Evolutionary conservation across 331 rosid genomes (phyloP).

Genomic region (Quercus lobata): DNA sequence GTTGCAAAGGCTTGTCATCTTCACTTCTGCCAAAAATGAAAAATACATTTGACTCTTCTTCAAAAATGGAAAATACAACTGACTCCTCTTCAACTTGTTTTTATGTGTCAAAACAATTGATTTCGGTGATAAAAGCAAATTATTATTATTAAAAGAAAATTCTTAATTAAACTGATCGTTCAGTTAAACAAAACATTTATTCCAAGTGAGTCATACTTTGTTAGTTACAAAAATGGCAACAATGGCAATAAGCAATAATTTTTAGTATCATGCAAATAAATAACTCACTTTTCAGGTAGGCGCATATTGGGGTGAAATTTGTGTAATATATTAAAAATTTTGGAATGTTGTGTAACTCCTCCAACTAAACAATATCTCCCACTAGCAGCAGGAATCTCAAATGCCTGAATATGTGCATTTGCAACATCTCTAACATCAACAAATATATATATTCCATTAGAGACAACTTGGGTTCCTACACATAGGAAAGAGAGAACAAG

Average conservation of each 20-base stretch:
- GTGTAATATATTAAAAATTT: neutral
- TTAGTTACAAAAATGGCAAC: no score
- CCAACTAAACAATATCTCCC: conserved; percentile 39
- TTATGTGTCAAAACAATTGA: neutral
- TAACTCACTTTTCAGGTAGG: neutral
- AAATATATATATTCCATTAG: conserved; percentile 19
- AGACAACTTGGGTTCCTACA: conserved; percentile 27
- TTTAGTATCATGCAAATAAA: neutral
- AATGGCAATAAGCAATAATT: neutral
- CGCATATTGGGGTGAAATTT: neutral
- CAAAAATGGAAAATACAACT: no score
- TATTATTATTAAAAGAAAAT: no score
- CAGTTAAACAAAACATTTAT: no score
- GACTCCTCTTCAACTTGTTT: neutral
- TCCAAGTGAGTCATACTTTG: no score
- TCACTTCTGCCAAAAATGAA: conserved; percentile 27
- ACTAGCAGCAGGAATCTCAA: conserved; percentile 30
- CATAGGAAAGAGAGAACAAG: neutral
- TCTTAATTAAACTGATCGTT: neutral
- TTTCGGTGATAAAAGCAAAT: neutral
- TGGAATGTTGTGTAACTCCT: conserved; percentile 16
- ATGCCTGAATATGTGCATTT: conserved; percentile 39
- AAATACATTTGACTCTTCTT: neutral
- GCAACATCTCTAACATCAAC: conserved; percentile 43
- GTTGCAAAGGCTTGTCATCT: conserved; percentile 13